A percentile compares a stretch with the other conserved stretches of the same genome.
phyloP scores from a whole-genome alignment of 2,329 filamentous ascomycete genomes.

The Xylaria polymorpha region DNA sequence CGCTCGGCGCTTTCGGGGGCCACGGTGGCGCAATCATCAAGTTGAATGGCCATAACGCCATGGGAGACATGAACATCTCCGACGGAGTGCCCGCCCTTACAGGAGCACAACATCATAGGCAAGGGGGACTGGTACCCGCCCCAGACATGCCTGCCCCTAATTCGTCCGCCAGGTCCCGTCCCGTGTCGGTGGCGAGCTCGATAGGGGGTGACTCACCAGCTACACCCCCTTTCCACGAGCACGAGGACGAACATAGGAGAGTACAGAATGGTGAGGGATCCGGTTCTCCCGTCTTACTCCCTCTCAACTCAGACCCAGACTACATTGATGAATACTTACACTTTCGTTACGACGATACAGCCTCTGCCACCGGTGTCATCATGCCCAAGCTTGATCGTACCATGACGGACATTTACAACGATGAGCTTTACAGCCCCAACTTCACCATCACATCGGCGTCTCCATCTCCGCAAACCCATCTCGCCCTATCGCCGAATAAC shows the following conservation, averaged over 20 bases:
- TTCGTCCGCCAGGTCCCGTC: conserved; percentile 58
- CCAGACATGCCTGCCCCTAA: conserved; percentile 57
- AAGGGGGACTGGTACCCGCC: conserved; percentile 59
- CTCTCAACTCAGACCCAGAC: conserved; percentile 31
- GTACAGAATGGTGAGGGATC: conserved; percentile 66
- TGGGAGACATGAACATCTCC: conserved; percentile 33
- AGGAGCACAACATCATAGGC: conserved; percentile 44
- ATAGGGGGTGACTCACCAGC: conserved; percentile 69
- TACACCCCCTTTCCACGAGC: conserved; percentile 64
- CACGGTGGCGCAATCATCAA: conserved; percentile 47
- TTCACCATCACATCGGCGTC: conserved; percentile 69
- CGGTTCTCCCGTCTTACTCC: conserved; percentile 41
- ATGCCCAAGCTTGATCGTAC: conserved; percentile 85
- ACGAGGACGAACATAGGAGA: conserved; percentile 57
- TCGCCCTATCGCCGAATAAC: conserved; percentile 63
- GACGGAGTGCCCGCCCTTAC: conserved; percentile 37
- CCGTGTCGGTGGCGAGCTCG: conserved; percentile 68
- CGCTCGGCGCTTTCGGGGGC: conserved; percentile 46
- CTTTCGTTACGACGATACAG: conserved; percentile 68
- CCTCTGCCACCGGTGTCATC: conserved; percentile 55
- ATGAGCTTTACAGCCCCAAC: conserved; percentile 84
- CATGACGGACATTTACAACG: conserved; percentile 85
- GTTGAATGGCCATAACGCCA: conserved; percentile 30
- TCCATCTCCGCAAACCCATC: conserved; percentile 58
- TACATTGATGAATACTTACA: conserved; percentile 75